phyloP scores from a whole-genome alignment of 2,329 filamentous ascomycete genomes.

The Arthroderma sp. region DNA sequence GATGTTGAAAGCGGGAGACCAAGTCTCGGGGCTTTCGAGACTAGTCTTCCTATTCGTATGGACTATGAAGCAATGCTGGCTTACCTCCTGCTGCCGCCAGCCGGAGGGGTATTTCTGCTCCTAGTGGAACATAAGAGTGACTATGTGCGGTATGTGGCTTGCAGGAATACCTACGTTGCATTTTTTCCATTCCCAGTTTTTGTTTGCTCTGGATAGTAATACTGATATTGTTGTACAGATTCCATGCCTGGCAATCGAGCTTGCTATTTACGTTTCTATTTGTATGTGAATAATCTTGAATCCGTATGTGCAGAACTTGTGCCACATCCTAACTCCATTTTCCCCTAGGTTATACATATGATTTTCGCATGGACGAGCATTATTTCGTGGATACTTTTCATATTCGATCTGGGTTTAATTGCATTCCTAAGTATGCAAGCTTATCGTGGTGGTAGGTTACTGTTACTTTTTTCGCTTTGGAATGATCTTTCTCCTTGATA shows the following conservation, averaged over 20 bases:
- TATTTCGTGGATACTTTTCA: constrained; percentile 70
- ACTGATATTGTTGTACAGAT: constrained; percentile 38
- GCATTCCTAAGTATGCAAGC: constrained; percentile 63
- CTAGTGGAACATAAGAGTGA: constrained; percentile 89
- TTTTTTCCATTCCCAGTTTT: neutral
- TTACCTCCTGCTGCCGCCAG: constrained; percentile 71
- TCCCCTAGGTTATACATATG: constrained; percentile 56
- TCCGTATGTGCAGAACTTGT: neutral
- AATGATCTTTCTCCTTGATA: constrained; percentile 36
- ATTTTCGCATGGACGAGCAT: constrained; percentile 75
- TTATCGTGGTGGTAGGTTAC: constrained; percentile 61
- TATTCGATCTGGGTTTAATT: constrained; percentile 63
- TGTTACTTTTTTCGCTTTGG: neutral
- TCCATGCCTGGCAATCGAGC: constrained; percentile 92
- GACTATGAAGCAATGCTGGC: constrained; percentile 86
- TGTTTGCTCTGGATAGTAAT: neutral
- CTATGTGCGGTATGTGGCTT: constrained; percentile 62
- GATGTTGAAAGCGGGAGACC: constrained; percentile 42
- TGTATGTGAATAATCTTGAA: constrained; percentile 22
- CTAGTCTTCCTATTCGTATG: constrained; percentile 70
- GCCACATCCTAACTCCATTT: neutral
- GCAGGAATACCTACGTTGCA: neutral
- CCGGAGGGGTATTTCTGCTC: constrained; percentile 71
- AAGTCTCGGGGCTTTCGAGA: constrained; percentile 70
- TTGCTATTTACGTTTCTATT: constrained; percentile 62